A percentile compares a stretch with the other conserved stretches of the same genome.
These are phyloP conservation scores for Erythrobasidium yunnanense DNA, from an alignment of 768 basidiomycete genomes.

Conservation along the genomic window DNA sequence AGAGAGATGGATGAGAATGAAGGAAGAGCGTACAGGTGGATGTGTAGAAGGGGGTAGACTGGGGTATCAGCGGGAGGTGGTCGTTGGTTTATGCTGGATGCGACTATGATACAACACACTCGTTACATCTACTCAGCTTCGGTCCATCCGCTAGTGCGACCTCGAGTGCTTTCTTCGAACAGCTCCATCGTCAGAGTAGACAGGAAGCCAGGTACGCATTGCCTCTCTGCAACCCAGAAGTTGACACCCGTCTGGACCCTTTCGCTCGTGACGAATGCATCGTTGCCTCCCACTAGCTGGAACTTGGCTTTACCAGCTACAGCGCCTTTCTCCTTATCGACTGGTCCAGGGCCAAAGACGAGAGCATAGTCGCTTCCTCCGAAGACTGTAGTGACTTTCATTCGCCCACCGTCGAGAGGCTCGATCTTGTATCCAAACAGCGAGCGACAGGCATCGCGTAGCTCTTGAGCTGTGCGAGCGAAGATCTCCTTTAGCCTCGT, in stretches of 20 bases:
- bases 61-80: too few relatives aligned
- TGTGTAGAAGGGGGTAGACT: too few relatives aligned
- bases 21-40: too few relatives aligned
- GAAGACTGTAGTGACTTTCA: conserved; percentile 80
- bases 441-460: conserved; percentile 77
- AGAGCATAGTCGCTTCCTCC: conserved; percentile 56
- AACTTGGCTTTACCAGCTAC: conserved; percentile 19
- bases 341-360: conserved; percentile 49
- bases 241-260: conserved; percentile 61
- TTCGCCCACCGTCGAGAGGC: conserved; percentile 81
- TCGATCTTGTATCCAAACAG: conserved; percentile 83
- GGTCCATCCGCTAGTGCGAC: conserved; percentile 14
- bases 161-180: conserved; percentile 26
- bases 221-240: conserved; percentile 41
- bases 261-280: conserved; percentile 50
- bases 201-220: conserved; percentile 35
- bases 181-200: conserved; percentile 31
- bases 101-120: too few relatives aligned
- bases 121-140: neutral
- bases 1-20: too few relatives aligned
- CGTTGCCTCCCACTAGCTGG: conserved; percentile 32
- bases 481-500: conserved; percentile 68
- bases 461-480: conserved; percentile 71
- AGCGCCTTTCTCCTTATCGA: conserved; percentile 22
- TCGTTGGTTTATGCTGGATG: too few relatives aligned